A percentile compares a stretch with the other conserved stretches of the same genome.
Conservation (phyloP, 1,139 yeast genomes). For the Geotrichum restrictum region DNA sequence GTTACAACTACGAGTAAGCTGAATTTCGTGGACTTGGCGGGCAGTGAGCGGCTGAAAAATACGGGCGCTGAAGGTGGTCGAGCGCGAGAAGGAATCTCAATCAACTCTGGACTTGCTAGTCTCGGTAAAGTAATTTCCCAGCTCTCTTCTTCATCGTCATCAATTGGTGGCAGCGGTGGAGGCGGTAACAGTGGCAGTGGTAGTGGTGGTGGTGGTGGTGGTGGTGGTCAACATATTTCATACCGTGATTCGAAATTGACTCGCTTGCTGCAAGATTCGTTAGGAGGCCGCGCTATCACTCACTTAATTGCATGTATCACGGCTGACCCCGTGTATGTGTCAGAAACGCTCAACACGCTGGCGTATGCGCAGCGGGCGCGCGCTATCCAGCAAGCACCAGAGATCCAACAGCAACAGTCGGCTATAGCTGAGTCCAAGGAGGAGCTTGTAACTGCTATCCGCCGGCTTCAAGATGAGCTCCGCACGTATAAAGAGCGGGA, state of each 20-base stretch:
- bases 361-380: slow-evolving; percentile 93
- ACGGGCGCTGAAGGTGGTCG: slow-evolving; percentile 42
- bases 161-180: no score
- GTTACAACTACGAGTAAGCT: slow-evolving; percentile 51
- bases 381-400: slow-evolving; percentile 66
- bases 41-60: slow-evolving; percentile 75
- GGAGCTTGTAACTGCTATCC: slow-evolving; percentile 23
- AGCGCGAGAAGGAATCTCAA: slow-evolving; percentile 72
- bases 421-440: slow-evolving; percentile 9
- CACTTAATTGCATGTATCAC: slow-evolving; percentile 69
- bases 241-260: slow-evolving; percentile 91
- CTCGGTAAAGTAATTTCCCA: slow-evolving; percentile 85
- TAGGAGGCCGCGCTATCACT: slow-evolving; percentile 81
- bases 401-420: slow-evolving; percentile 4
- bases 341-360: slow-evolving; percentile 82
- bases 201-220: slow-evolving; percentile 24
- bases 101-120: slow-evolving; percentile 83
- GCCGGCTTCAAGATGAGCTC: slow-evolving; percentile 27
- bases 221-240: slow-evolving; percentile 56
- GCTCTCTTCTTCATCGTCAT: slow-evolving; percentile 36
- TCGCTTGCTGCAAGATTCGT: slow-evolving; percentile 80
- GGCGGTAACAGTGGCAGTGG: slow-evolving; percentile 28
- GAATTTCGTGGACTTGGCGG: slow-evolving; percentile 90
- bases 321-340: slow-evolving; percentile 65
- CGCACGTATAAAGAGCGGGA: not conserved